Conservation (phyloP, 148 eudicot species). For the Silene latifolia region DNA sequence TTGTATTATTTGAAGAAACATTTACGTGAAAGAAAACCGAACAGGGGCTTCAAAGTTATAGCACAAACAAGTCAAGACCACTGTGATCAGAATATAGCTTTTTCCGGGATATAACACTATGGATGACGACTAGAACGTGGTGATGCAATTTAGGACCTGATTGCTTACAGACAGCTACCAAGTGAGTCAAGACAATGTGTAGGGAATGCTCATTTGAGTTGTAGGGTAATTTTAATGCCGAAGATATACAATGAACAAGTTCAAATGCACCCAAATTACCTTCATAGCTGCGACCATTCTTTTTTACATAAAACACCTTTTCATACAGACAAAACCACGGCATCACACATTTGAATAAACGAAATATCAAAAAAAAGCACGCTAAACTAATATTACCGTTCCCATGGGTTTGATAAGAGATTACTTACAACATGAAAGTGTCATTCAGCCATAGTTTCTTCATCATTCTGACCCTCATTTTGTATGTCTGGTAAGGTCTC, state of each 20-base stretch:
- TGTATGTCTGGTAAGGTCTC: constrained; percentile 59
- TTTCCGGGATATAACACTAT: not conserved
- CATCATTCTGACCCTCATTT: constrained; percentile 49
- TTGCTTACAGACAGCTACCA: not conserved
- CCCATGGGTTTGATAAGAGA: not conserved
- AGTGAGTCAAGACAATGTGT: not conserved
- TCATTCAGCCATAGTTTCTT: constrained; percentile 57
- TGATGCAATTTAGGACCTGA: not conserved
- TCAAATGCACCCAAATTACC: constrained; percentile 12
- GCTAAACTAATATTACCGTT: constrained; percentile 12
- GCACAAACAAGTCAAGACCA: not conserved
- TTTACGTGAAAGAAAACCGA: not conserved
- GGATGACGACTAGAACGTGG: no score
- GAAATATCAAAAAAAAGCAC: constrained; percentile 3
- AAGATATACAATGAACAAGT: not conserved
- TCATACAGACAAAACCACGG: constrained; percentile 20
- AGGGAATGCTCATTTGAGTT: not conserved
- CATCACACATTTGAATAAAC: constrained; percentile 12
- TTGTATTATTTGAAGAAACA: not conserved
- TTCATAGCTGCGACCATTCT: constrained; percentile 14
- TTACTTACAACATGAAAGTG: constrained; percentile 8
- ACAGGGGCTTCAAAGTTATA: not conserved
- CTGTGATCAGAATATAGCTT: not conserved
- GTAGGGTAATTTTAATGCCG: not conserved
- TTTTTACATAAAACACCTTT: constrained; percentile 13